These are phyloP conservation scores for Pseudogymnoascus sp. DNA, from an alignment of 2,329 filamentous ascomycete species.

Conservation along the genomic window DNA sequence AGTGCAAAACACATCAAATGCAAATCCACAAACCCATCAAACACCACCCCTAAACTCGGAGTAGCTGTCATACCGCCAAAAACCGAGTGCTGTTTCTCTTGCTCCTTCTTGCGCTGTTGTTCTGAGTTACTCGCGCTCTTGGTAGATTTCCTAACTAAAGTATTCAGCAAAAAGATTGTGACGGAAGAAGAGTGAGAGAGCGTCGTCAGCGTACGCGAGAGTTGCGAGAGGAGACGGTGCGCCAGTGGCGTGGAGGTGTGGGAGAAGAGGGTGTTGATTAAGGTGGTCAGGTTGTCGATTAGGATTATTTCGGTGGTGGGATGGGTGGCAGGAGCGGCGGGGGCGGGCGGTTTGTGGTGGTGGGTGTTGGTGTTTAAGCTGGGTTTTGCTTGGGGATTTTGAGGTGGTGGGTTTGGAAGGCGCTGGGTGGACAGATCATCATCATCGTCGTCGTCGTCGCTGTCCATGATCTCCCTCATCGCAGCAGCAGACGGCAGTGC, in stretches of 20 bases:
- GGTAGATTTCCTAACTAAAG: constrained; percentile 23
- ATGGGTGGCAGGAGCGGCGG: neutral
- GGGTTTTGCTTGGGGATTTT: neutral
- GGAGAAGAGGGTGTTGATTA: constrained; percentile 46
- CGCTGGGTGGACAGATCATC: neutral
- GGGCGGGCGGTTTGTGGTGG: neutral
- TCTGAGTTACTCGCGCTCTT: neutral
- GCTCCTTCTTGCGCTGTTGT: neutral
- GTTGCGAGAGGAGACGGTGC: constrained; percentile 40
- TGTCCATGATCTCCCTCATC: constrained; percentile 31
- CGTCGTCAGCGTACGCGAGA: constrained; percentile 39
- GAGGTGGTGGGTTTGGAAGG: constrained; percentile 1
- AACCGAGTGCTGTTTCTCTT: neutral
- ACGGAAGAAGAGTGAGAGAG: constrained; percentile 41
- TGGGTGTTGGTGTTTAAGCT: neutral
- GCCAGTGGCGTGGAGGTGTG: constrained; percentile 34
- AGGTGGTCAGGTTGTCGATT: constrained; percentile 45
- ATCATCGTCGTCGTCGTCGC: constrained; percentile 34
- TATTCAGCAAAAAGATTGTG: constrained; percentile 46
- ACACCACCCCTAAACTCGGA: constrained; percentile 39
- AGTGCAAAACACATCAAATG: constrained; percentile 45
- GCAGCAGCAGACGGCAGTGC: neutral
- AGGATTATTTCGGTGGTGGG: constrained; percentile 38
- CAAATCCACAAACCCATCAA: constrained; percentile 46
- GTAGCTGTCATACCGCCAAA: neutral